Base-by-base conservation (phyloP, 306 rosid species). In the Vigna unguiculata region DNA sequence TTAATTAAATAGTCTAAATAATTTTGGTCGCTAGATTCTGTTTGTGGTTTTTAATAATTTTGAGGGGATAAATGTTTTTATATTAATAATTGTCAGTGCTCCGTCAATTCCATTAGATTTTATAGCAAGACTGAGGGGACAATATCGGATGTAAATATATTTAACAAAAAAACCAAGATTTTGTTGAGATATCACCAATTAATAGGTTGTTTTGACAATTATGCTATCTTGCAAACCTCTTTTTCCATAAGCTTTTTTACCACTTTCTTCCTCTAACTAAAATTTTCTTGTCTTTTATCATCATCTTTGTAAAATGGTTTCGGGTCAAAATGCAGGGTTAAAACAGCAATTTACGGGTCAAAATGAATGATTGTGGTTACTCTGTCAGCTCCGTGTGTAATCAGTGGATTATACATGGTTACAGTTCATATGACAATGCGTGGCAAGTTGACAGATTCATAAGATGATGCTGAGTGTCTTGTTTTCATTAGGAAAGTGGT, bases 401-500 rank as follows among this genome's bases (percentile, higher is more conserved):
- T 58, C 86, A 72, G 4, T 28, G 0, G 3, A 80, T 65, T 74
- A 46, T 58, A 49, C 34, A 64, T 40, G 67, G 6, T 72, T 53
- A 51, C 61, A 9, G 46, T 28, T 25, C 22, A 28, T 36, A 60
- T 71, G 78, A 28, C 28, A 17, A 7, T 17, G 72, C 49, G 59
- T 13, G 53, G 45, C 71, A 66, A 68, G 66, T 30, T 62, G 78
- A 77, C 53, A 53, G 63, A 75, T 59, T 53, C 70, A 22, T 78
- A 61, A 51, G 41, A 67, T 62, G 77, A 69, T 62, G 57, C 53
- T 41, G 40, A 74, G 20, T 90, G 89, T 82, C 64, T 15, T 54
- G 6, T 74, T 67, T 57, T 83, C 38, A 28, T 76, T 85, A 57
- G 90, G 93, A 81, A 76, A 38, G n/a, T n/a, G 86, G 87, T 81